Evolutionary conservation across 768 basidiomycete species (phyloP).

Genomic region (Tricholoma sp.): DNA sequence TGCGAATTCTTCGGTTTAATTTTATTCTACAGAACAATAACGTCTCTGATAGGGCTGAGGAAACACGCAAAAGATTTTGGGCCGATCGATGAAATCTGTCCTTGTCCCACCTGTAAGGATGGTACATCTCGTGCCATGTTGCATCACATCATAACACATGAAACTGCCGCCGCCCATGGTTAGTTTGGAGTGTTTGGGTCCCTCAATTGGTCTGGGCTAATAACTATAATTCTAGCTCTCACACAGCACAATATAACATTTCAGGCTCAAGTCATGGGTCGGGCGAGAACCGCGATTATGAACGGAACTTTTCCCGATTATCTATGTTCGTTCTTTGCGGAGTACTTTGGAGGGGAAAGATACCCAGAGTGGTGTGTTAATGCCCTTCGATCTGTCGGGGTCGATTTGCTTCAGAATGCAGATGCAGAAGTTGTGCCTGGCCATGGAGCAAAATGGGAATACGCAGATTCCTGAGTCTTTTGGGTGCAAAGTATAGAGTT

Average conservation of each 20-base stretch:
- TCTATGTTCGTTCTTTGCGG: conserved; percentile 67
- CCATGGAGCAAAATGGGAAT: conserved; percentile 77
- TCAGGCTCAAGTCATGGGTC: conserved; percentile 86
- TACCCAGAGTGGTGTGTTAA: conserved; percentile 90
- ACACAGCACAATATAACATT: conserved; percentile 83
- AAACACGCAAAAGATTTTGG: conserved; percentile 67
- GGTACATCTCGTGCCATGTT: conserved; percentile 70
- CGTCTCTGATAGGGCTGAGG: conserved; percentile 43
- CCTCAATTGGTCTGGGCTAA: conserved; percentile 11
- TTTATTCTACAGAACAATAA: not conserved
- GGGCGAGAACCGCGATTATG: conserved; percentile 76
- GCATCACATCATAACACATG: conserved; percentile 70
- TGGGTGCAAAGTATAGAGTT: not conserved
- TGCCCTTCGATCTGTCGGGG: conserved; percentile 75
- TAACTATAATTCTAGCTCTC: conserved; percentile 43
- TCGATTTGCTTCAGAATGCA: conserved; percentile 67
- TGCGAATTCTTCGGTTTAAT: conserved; percentile 25
- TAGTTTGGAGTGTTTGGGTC: conserved; percentile 14
- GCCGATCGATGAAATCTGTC: conserved; percentile 72
- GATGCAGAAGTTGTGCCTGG: conserved; percentile 51
- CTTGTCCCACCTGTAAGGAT: conserved; percentile 78
- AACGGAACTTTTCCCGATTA: conserved; percentile 75
- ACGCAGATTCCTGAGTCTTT: conserved; percentile 36
- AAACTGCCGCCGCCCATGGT: conserved; percentile 88
- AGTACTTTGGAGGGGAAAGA: conserved; percentile 71